A percentile compares a stretch with the other conserved stretches of the same genome.
phyloP scores from a whole-genome alignment of 2,329 filamentous ascomycete genomes.

The Colletotrichum shisoi region DNA sequence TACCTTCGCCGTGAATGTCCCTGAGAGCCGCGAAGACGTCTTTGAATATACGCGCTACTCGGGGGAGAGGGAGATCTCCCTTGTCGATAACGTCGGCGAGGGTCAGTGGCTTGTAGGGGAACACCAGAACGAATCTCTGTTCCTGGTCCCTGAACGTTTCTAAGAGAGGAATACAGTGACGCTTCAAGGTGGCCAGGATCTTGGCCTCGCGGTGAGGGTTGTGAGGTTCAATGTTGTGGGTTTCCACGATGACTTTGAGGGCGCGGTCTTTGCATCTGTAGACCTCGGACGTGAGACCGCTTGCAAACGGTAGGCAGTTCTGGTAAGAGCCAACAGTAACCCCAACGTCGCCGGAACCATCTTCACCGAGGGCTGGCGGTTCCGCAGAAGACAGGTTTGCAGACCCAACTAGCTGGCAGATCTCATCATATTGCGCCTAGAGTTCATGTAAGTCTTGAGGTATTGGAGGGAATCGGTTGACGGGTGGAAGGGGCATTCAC shows the following conservation, averaged over 20 bases:
- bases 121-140: conserved; percentile 78
- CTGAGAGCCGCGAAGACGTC: conserved; percentile 76
- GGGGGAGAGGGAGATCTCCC: conserved; percentile 47
- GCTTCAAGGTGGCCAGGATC: conserved; percentile 69
- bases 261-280: conserved; percentile 74
- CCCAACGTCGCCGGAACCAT: conserved; percentile 44
- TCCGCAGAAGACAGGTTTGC: conserved; percentile 33
- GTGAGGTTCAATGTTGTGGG: conserved; percentile 78
- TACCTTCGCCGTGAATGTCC: conserved; percentile 74
- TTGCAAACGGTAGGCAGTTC: conserved; percentile 63
- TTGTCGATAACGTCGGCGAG: conserved; percentile 72
- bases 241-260: conserved; percentile 84
- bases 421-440: conserved; percentile 51
- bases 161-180: conserved; percentile 70
- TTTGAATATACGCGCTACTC: conserved; percentile 59
- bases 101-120: conserved; percentile 82
- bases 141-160: conserved; percentile 76
- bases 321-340: conserved; percentile 62
- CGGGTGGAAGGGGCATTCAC: conserved; percentile 10
- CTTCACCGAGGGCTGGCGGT: conserved; percentile 1
- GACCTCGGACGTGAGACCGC: conserved; percentile 82
- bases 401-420: conserved; percentile 48
- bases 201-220: conserved; percentile 80
- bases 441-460: neutral
- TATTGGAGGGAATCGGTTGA: neutral